Conservation (phyloP, 768 basidiomycete species). For the Boletus pseudopeckii region DNA sequence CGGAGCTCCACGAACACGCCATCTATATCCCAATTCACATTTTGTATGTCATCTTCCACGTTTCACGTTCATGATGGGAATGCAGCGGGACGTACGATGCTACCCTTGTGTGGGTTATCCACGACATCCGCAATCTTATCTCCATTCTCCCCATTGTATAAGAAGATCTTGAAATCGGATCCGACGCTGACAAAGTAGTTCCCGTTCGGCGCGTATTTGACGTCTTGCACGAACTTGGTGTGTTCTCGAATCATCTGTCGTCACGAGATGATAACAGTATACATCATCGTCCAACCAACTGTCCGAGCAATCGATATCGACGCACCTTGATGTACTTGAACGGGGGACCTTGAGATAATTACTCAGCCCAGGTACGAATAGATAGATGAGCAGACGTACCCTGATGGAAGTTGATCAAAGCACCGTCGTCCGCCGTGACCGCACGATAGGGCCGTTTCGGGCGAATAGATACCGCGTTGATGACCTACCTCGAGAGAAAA, state of each 20-base stretch:
- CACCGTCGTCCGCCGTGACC: slow-evolving; percentile 83
- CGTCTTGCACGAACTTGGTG: slow-evolving; percentile 89
- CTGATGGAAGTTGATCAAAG: slow-evolving; percentile 76
- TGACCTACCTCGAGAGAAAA: slow-evolving; percentile 41
- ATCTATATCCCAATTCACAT: slow-evolving; percentile 38
- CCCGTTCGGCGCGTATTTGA: slow-evolving; percentile 79
- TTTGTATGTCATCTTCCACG: neutral
- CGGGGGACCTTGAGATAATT: slow-evolving; percentile 54
- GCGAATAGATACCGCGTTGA: slow-evolving; percentile 88
- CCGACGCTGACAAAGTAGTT: slow-evolving; percentile 85
- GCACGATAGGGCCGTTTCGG: slow-evolving; percentile 89
- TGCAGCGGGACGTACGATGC: slow-evolving; percentile 51
- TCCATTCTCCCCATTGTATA: slow-evolving; percentile 89
- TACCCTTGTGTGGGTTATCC: slow-evolving; percentile 69
- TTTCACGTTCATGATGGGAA: neutral
- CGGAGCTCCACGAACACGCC: slow-evolving; percentile 77
- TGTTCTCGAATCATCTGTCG: slow-evolving; percentile 81
- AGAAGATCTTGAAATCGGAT: slow-evolving; percentile 80
- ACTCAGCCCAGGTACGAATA: neutral
- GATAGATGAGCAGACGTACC: slow-evolving; percentile 38
- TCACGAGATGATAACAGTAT: neutral
- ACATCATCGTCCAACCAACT: neutral
- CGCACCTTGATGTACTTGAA: slow-evolving; percentile 84
- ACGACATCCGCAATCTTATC: slow-evolving; percentile 69
- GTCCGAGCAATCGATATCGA: neutral